Conservation (phyloP, 106 monocot genomes). For the Dendrobium officinale region DNA sequence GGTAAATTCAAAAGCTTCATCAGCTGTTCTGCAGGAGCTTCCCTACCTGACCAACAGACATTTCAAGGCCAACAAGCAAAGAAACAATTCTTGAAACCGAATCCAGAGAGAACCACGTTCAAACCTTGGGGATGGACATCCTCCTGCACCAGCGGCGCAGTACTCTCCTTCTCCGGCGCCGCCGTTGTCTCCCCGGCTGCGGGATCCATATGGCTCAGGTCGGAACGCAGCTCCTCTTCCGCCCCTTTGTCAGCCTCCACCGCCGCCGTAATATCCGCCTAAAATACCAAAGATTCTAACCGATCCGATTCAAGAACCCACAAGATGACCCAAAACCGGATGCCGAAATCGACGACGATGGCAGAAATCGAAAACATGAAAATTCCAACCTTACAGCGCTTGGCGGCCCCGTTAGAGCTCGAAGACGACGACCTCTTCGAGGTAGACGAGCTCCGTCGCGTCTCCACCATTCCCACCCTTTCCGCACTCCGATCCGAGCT, state of each 20-base stretch:
- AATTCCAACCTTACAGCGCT: constrained; percentile 41
- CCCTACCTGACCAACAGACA: neutral
- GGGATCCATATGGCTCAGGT: neutral
- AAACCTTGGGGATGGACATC: constrained; percentile 5
- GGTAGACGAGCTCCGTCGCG: constrained; percentile 42
- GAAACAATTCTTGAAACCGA: neutral
- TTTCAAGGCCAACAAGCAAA: neutral
- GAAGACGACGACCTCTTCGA: constrained; percentile 14
- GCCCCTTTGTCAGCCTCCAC: neutral
- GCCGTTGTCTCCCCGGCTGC: neutral
- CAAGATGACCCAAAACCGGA: constrained; percentile 11
- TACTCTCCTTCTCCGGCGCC: constrained; percentile 1
- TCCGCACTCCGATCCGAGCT: neutral
- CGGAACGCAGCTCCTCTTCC: neutral
- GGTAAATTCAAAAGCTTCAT: constrained; percentile 7
- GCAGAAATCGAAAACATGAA: neutral
- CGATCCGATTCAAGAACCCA: constrained; percentile 7
- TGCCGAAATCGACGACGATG: constrained; percentile 2
- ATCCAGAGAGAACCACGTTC: neutral
- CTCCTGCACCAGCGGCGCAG: neutral
- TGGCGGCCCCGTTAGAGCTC: constrained; percentile 14
- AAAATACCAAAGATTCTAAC: constrained; percentile 4
- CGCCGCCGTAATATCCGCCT: constrained; percentile 9
- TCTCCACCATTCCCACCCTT: constrained; percentile 37
- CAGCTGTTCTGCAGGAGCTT: constrained; percentile 14